A percentile compares a stretch with the other conserved stretches of the same genome.
phyloP scores from a whole-genome alignment of 495 filamentous ascomycete genomes.

The Margaritispora aquatica region DNA sequence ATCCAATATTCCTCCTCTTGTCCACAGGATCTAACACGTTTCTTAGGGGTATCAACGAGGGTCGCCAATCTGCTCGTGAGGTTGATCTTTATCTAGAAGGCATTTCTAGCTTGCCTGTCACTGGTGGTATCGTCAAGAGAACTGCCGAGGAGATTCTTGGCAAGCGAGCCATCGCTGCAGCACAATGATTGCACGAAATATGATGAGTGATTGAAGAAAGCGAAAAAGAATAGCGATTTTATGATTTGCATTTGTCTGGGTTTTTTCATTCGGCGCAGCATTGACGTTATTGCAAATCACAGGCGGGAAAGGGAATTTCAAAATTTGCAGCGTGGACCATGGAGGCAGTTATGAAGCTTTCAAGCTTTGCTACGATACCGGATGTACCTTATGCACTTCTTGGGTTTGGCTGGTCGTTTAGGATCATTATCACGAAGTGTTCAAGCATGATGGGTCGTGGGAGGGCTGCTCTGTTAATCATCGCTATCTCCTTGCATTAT shows the following conservation, averaged over 20 bases:
- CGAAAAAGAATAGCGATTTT: background rate
- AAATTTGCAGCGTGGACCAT: background rate
- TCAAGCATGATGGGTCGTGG: background rate
- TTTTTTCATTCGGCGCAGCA: too few species aligned
- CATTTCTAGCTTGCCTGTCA: constrained; percentile 79
- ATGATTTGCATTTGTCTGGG: background rate
- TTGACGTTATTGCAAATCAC: too few species aligned
- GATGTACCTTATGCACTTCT: constrained; percentile 2
- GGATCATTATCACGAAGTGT: background rate
- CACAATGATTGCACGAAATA: constrained; percentile 3
- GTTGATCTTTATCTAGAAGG: constrained; percentile 85
- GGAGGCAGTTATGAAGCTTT: background rate
- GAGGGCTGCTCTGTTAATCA: background rate
- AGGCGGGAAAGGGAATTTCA: background rate
- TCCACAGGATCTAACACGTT: constrained; percentile 5
- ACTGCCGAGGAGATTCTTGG: constrained; percentile 61
- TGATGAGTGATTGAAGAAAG: background rate
- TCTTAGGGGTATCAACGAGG: constrained; percentile 96
- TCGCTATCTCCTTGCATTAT: background rate
- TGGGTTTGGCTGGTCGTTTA: background rate
- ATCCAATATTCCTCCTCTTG: background rate
- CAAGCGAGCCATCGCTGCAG: constrained; percentile 27
- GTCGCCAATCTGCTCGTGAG: constrained; percentile 87
- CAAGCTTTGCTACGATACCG: constrained; percentile 10
- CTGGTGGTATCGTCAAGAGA: constrained; percentile 88